Base-by-base conservation (phyloP, 129 eudicot species). In the Kitagawia praeruptora region DNA sequence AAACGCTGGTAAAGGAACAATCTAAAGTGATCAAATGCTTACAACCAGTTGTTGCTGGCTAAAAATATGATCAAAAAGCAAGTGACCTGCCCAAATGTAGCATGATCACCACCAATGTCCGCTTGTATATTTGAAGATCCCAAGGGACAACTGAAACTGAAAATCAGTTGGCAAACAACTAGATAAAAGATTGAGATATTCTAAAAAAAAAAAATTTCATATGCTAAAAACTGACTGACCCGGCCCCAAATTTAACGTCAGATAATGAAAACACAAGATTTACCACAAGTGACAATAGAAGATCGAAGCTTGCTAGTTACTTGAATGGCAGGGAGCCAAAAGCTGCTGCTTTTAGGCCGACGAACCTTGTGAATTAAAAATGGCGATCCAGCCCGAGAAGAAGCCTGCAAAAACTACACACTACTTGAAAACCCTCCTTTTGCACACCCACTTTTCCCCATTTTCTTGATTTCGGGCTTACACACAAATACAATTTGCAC, bases 291-390 rank as follows among this genome's bases (percentile, higher is more conserved):
- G 98, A 89, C 80, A 85, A 51, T 75, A 93, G 78, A 81, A 93
- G 91, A 74, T 88, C 84, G 81, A 93, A 89, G 91, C 97, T 93
- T 46, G 98, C 92, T 78, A 93, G 21, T 64, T n/a, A 91, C 77
- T 84, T 93, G 98, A 83, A 89, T 78, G 18, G 91, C 85, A n/a
- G 93, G 89, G 74, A 93, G 83, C 98, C 97, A 93, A 81, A 93
- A 91, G 81, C 88, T 86, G 76, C 98, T 91, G 80, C 97, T 93
- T 86, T 88, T 89, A 74, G 98, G 90, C 47, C 85, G 83, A 63
- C 95, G 88, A 82, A 89, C 82, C 86, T 86, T 87, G 90, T 91
- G 93, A 82, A 89, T 82, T 28, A 88, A 58, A 77, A 87, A 93
- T 2, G 98, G 97, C 18, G 87, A 71, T 77, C 88, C 86, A 72